Evolutionary conservation across 371 early-diverging fungal genomes (phyloP).

Genomic region (Apophysomyces ossiformis): DNA sequence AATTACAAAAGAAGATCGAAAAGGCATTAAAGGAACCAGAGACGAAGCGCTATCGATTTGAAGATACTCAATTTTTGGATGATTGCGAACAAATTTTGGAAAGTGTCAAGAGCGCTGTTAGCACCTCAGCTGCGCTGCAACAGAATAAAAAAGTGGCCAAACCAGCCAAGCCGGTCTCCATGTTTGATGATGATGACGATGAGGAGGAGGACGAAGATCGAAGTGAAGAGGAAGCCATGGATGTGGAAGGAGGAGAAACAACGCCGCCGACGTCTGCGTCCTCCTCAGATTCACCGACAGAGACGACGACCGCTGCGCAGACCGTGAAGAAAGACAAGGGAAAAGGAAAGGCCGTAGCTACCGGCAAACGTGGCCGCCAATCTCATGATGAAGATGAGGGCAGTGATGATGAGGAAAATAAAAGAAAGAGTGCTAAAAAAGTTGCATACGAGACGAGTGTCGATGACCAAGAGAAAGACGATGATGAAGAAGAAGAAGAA

Average conservation of each 20-base stretch:
- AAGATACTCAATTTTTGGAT: constrained; percentile 79
- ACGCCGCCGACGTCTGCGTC: no score
- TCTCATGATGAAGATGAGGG: no score
- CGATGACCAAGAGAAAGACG: not conserved
- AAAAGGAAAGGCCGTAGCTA: no score
- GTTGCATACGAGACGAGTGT: not conserved
- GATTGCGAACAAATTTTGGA: constrained; percentile 77
- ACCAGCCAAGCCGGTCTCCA: constrained; percentile 27
- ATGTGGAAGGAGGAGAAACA: constrained; percentile 5
- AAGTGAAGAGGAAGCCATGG: constrained; percentile 38
- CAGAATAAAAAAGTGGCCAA: constrained; percentile 26
- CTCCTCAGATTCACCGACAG: no score
- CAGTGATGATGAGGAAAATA: not conserved
- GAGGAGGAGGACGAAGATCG: constrained; percentile 33
- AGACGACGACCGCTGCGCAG: no score
- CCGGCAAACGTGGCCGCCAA: no score
- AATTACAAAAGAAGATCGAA: constrained; percentile 82
- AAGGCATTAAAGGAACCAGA: constrained; percentile 74
- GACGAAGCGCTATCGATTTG: constrained; percentile 77
- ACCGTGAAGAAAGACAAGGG: no score
- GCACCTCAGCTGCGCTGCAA: constrained; percentile 22
- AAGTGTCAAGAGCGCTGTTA: constrained; percentile 73
- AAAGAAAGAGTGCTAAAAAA: not conserved
- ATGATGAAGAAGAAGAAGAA: not conserved
- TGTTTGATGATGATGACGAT: constrained; percentile 45